Conservation (phyloP, 352 stramenopile genomes). For the Pythium diclinum region DNA sequence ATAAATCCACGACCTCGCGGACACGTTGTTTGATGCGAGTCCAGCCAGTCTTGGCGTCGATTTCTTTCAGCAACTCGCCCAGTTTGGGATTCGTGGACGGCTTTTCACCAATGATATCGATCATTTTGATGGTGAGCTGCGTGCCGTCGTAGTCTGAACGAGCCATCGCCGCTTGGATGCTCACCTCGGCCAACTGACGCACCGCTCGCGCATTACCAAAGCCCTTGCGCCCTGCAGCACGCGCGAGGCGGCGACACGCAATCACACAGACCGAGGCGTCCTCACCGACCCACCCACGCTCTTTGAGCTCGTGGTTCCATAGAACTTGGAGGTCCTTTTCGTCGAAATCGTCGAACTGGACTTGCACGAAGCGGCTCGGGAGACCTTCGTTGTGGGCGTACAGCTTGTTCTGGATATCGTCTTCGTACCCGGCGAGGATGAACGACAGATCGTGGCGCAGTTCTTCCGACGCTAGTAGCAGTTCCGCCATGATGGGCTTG, state of each 20-base stretch:
- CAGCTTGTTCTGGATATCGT: constrained; percentile 91
- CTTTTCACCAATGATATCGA: constrained; percentile 80
- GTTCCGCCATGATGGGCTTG: constrained; percentile 84
- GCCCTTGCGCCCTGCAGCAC: constrained; percentile 61
- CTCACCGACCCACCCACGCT: constrained; percentile 49
- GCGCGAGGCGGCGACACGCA: constrained; percentile 60
- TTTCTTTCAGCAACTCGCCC: constrained; percentile 41
- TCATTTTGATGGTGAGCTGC: constrained; percentile 43
- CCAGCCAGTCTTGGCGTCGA: constrained; percentile 80
- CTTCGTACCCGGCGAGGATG: constrained; percentile 91
- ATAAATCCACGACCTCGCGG: constrained; percentile 69
- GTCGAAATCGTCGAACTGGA: constrained; percentile 92
- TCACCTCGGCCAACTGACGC: constrained; percentile 68
- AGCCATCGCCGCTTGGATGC: constrained; percentile 52
- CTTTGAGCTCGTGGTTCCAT: constrained; percentile 47
- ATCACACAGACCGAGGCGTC: constrained; percentile 43
- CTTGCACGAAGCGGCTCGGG: constrained; percentile 74
- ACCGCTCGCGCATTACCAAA: constrained; percentile 88
- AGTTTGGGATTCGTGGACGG: constrained; percentile 78
- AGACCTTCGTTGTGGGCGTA: constrained; percentile 91
- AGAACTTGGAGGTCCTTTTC: constrained; percentile 81
- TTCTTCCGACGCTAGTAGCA: constrained; percentile 86
- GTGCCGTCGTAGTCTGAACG: constrained; percentile 58
- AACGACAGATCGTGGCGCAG: constrained; percentile 82
- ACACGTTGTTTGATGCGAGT: constrained; percentile 70